A percentile compares a stretch with the other conserved stretches of the same genome.
These are phyloP conservation scores for Fusarium sp. DNA, from an alignment of 2,329 filamentous ascomycete genomes.

Conservation along the genomic window DNA sequence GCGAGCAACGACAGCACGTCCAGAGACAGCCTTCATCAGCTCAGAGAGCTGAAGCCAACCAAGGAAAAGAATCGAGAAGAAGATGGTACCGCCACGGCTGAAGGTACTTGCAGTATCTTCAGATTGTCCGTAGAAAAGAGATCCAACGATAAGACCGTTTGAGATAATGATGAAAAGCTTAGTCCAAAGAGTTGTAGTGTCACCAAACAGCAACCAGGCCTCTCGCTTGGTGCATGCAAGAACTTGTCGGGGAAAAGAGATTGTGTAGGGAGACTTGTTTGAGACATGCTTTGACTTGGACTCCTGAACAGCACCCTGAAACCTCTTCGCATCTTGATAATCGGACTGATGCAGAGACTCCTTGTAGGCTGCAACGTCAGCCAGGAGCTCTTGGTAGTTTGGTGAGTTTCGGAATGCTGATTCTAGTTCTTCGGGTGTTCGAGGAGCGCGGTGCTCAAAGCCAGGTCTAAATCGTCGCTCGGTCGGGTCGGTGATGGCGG, in stretches of 20 bases:
- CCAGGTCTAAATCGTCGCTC: conserved; percentile 75
- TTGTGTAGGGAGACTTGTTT: conserved; percentile 78
- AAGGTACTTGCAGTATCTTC: conserved; percentile 72
- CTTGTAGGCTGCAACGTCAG: conserved; percentile 66
- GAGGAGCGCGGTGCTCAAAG: conserved; percentile 72
- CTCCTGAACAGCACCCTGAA: conserved; percentile 74
- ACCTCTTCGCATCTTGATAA: conserved; percentile 70
- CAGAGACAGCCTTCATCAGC: conserved; percentile 79
- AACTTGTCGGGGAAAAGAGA: conserved; percentile 79
- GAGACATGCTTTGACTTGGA: conserved; percentile 76
- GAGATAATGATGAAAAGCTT: conserved; percentile 83
- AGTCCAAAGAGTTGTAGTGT: conserved; percentile 79
- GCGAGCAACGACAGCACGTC: conserved; percentile 68
- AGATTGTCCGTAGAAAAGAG: conserved; percentile 78
- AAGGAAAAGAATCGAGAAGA: conserved; percentile 64
- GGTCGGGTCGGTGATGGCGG: conserved; percentile 65
- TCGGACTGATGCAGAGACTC: conserved; percentile 61
- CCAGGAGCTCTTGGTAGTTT: conserved; percentile 67
- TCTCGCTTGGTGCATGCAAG: conserved; percentile 75
- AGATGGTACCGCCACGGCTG: conserved; percentile 57
- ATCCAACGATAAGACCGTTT: conserved; percentile 79
- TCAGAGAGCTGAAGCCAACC: conserved; percentile 79
- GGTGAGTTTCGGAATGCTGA: conserved; percentile 72
- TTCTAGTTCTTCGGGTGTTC: conserved; percentile 74
- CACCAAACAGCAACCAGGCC: conserved; percentile 81